Base-by-base conservation (phyloP, 1,139 yeast genomes). In the Pichia norvegensis region DNA sequence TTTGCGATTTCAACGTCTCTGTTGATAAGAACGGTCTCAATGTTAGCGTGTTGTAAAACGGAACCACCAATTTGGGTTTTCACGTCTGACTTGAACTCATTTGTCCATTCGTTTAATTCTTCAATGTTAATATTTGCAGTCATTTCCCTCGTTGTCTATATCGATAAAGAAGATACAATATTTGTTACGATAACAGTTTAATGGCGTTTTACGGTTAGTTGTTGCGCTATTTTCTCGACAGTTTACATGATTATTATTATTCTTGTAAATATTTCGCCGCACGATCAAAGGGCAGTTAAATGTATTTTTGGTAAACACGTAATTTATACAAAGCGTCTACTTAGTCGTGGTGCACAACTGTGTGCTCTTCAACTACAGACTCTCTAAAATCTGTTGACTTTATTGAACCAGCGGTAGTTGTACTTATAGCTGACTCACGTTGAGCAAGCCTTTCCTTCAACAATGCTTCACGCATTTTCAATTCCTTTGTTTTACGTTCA, bases 401-500 rank as follows among this genome's bases (percentile, higher is more conserved):
- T 10, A 33, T 17, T 16, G 20, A 19, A 14, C 25, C 16, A 19
- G 29, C 38, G 4, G 38, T 14, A 11, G 38, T 20, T 20, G 38
- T 21, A 21, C 38, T 36, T 20, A 36, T 7, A 22, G n/a, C 39
- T 7, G 29, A 22, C 8, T 36, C 29, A 33, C 36, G 36, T 3
- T 33, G 20, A 7, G 33, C 33, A 10, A 46, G 37, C 53, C 68
- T 73, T 57, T 71, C 72, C 64, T 67, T 65, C 53, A 83, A 63
- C 45, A 72, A 58, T 57, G 67, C 76, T 59, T 84, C 92, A 63
- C 77, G 78, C 47, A 74, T 69, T 67, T 82, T 84, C 64, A 84
- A 71, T 54, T 78, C 84, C 31, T 82, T 82, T 1, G 92, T 92
- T 60, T 80, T 81, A 58, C 74, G 79, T 60, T 84, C 92, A 57